A percentile compares a stretch with the other conserved stretches of the same genome.
Conservation (phyloP, 179 eudicot genomes). For the Silene noctiflora region DNA sequence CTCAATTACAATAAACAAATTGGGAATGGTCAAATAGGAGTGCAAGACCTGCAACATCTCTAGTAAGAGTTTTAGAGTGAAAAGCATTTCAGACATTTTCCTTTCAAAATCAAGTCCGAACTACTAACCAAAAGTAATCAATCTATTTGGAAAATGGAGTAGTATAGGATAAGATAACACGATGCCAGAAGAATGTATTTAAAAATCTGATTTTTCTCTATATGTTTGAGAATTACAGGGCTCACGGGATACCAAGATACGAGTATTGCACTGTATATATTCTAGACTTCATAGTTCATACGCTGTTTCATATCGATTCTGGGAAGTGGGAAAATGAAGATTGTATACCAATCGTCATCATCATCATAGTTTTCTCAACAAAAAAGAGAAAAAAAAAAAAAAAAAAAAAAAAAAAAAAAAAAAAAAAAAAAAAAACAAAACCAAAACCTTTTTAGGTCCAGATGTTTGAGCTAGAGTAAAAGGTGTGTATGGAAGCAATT, state of each 20-base stretch:
- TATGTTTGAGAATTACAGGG: neutral
- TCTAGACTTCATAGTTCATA: neutral
- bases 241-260: neutral
- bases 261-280: neutral
- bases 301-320: neutral
- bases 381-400: too few species aligned
- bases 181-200: neutral
- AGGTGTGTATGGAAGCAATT: neutral
- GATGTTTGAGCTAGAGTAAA: neutral
- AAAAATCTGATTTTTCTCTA: neutral
- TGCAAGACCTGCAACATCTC: neutral
- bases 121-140: neutral
- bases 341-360: neutral
- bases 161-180: neutral
- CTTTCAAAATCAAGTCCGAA: neutral
- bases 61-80: neutral
- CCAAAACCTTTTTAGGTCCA: neutral
- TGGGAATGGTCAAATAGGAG: neutral
- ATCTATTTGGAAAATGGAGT: neutral
- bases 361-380: neutral
- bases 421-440: neutral
- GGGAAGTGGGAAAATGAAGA: neutral
- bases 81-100: neutral
- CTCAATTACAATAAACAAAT: neutral
- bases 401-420: neutral